Percentiles rank a stretch among this genome's conserved stretches.
Evolutionary conservation across 441 rosid genomes (phyloP).

Genomic region (Pelargonium fulgidum): DNA sequence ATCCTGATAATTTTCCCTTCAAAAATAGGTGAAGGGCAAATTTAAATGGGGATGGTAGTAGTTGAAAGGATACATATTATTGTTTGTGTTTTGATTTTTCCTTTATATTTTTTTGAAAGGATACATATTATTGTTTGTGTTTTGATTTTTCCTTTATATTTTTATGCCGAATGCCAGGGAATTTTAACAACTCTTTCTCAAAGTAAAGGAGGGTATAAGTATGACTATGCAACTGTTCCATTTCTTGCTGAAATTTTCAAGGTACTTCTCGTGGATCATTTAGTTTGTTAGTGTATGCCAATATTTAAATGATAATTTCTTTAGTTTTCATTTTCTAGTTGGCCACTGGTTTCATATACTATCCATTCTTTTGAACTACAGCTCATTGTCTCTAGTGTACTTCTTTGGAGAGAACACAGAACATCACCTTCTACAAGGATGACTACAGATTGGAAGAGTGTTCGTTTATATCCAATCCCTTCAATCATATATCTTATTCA

Average conservation of each 20-base stretch:
- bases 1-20: no score
- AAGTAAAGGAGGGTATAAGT: conserved; percentile 57
- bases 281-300: conserved; percentile 2
- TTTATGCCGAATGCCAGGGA: conserved; percentile 34
- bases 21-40: no score
- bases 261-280: conserved; percentile 26
- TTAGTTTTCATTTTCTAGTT: background rate
- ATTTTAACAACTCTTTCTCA: conserved; percentile 62
- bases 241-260: conserved; percentile 68
- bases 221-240: conserved; percentile 68
- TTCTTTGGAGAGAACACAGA: conserved; percentile 50
- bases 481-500: conserved; percentile 67
- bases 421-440: conserved; percentile 42
- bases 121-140: conserved; percentile 1
- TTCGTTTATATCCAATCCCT: conserved; percentile 60
- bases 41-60: no score
- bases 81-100: background rate
- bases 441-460: conserved; percentile 65
- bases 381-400: conserved; percentile 54
- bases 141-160: background rate
- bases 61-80: background rate
- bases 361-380: conserved; percentile 22
- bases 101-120: background rate
- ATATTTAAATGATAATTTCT: background rate
- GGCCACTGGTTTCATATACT: background rate